These are phyloP conservation scores for Ogataea kodamae DNA, from an alignment of 805 yeast species.

Conservation along the genomic window DNA sequence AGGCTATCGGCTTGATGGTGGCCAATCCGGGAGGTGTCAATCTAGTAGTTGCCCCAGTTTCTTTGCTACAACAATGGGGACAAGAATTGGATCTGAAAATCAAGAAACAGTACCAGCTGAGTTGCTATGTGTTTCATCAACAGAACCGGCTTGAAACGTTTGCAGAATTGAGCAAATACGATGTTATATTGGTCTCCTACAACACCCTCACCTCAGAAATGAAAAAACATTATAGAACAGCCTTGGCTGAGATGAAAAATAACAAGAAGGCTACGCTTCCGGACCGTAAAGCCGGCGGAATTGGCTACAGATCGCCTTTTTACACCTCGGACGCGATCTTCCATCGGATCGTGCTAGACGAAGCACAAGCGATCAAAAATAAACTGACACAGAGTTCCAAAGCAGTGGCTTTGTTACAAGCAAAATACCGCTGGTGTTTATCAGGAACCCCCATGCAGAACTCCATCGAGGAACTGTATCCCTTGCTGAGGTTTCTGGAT, in stretches of 20 bases:
- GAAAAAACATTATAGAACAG: conserved; percentile 54
- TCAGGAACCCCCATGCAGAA: conserved; percentile 63
- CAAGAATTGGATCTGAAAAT: conserved; percentile 68
- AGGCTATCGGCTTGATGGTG: conserved; percentile 58
- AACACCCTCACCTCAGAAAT: conserved; percentile 74
- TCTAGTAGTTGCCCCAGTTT: conserved; percentile 87
- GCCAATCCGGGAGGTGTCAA: conserved; percentile 51
- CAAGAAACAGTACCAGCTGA: conserved; percentile 40
- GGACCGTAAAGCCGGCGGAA: conserved; percentile 32
- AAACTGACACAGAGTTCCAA: conserved; percentile 46
- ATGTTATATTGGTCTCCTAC: conserved; percentile 77
- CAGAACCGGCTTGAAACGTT: conserved; percentile 42
- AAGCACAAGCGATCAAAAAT: conserved; percentile 55
- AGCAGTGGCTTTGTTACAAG: conserved; percentile 40
- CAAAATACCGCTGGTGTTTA: conserved; percentile 45
- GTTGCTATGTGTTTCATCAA: conserved; percentile 60
- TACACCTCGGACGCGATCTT: conserved; percentile 50
- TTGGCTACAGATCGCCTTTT: conserved; percentile 61
- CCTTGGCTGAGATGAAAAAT: conserved; percentile 32
- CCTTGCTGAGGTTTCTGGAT: conserved; percentile 46
- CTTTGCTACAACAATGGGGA: conserved; percentile 82
- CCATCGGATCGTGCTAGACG: conserved; percentile 49
- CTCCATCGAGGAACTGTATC: conserved; percentile 50
- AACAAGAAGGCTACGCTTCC: conserved; percentile 35
- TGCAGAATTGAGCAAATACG: conserved; percentile 49